A percentile compares a stretch with the other conserved stretches of the same genome.
Evolutionary conservation across 2,329 filamentous ascomycete species (phyloP).

Genomic region (Phialophora expanda): DNA sequence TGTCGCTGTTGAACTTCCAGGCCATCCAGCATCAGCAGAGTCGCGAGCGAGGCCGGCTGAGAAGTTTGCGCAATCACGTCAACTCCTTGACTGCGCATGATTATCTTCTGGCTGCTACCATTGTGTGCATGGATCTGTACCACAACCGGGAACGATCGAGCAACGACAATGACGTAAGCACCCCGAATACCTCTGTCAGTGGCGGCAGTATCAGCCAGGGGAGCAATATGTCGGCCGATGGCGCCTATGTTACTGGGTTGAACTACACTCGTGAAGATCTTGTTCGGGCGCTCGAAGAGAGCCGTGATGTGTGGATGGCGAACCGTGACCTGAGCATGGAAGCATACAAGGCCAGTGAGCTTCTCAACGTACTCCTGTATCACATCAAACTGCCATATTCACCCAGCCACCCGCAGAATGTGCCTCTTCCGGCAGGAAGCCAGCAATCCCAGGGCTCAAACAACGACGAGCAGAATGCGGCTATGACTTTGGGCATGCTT

Average conservation of each 20-base stretch:
- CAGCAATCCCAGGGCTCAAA: constrained; percentile 42
- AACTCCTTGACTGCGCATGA: constrained; percentile 81
- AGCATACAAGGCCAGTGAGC: constrained; percentile 80
- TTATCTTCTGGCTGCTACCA: constrained; percentile 83
- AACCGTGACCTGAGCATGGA: constrained; percentile 81
- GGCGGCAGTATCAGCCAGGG: constrained; percentile 36
- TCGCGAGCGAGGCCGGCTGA: constrained; percentile 71
- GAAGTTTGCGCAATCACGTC: constrained; percentile 77
- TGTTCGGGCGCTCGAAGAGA: constrained; percentile 73
- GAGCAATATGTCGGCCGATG: constrained; percentile 31
- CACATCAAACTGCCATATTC: constrained; percentile 62
- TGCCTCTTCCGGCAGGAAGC: constrained; percentile 17
- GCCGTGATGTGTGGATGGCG: constrained; percentile 78
- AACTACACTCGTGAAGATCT: constrained; percentile 66
- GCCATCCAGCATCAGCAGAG: constrained; percentile 76
- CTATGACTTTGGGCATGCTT: constrained; percentile 73
- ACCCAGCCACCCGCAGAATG: constrained; percentile 37
- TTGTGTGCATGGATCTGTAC: constrained; percentile 81
- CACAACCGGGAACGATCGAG: constrained; percentile 54
- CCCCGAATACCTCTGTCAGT: constrained; percentile 45
- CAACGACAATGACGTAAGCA: constrained; percentile 54
- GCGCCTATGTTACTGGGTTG: constrained; percentile 34
- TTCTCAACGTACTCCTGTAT: constrained; percentile 82
- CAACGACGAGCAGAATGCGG: constrained; percentile 67
- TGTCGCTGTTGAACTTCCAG: constrained; percentile 80